Evolutionary conservation across 768 basidiomycete genomes (phyloP), one percentile per base, ranked within the genome.

Genomic region (Phallus indusiatus): DNA sequence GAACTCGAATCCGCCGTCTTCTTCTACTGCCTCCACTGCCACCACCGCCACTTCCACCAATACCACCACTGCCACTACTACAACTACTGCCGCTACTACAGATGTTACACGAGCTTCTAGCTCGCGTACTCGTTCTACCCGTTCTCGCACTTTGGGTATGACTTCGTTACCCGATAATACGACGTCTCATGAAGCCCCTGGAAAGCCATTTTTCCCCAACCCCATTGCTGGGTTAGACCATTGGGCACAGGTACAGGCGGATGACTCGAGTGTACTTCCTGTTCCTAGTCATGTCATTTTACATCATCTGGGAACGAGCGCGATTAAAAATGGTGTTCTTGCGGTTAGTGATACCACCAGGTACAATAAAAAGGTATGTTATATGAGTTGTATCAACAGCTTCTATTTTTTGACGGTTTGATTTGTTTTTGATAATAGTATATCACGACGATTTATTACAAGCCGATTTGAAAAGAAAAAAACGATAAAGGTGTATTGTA

Each of bases 241-340:
- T 7, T 64, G 66, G 0, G 74, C 79, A n/a, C 63, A 42, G 42
- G 42, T 42, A 4, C 42, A 85, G 66, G 81, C 84, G 17, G 94
- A 98, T 71, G 94, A 98, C 67, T 88, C 83, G 54, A 87, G 86
- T 52, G 92, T 98, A 59, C 72, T 98, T 62, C 88, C 95, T 16
- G 91, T 96, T 20, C 94, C 94, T 20, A 88, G 84, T 37, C 94
- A 97, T 74, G 91, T 92, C 37, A 92, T 97, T 21, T 75, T 98
- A 63, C 93, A 96, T 65, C 94, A 98, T 71, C 72, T 98, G 66
- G 90, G 90, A 62, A 96, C 94, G 62, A 95, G 92, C 66, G 94
- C 94, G 54, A 98, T 98, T 62, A 79, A 84, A 71, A 94, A 94
- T 69, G 94, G 92, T 7, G 91, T 95, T 50, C 72, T 97, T 53